Conservation (phyloP, 768 basidiomycete species). For the Phylloporus rhodoxanthus region DNA sequence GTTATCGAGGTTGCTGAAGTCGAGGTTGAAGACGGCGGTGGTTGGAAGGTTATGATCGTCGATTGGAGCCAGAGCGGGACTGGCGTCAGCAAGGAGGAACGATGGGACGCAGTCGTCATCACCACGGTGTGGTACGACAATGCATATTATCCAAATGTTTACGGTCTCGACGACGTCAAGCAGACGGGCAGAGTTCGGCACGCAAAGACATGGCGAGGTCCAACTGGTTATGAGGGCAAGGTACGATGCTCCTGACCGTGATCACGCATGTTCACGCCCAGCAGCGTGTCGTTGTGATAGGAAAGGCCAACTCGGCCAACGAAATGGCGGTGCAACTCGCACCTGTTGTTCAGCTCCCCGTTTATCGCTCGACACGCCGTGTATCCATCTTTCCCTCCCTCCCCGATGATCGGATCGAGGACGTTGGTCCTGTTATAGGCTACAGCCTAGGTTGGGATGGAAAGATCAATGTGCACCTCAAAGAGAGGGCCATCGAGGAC, state of each 20-base stretch:
- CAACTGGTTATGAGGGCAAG: conserved; percentile 32
- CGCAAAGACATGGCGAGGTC: conserved; percentile 39
- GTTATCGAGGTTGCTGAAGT: conserved; percentile 37
- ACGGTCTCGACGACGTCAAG: conserved; percentile 37
- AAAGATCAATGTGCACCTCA: conserved; percentile 33
- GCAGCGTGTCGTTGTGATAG: conserved; percentile 43
- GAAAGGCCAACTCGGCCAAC: conserved; percentile 49
- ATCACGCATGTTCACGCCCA: neutral
- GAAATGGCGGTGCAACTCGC: conserved; percentile 46
- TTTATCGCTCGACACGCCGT: conserved; percentile 44
- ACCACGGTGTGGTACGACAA: conserved; percentile 44
- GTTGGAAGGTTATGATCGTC: conserved; percentile 38
- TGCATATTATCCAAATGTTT: conserved; percentile 39
- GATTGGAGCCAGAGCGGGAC: conserved; percentile 31
- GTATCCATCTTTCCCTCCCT: conserved; percentile 39
- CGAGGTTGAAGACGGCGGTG: conserved; percentile 11
- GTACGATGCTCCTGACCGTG: conserved; percentile 7
- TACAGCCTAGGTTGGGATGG: conserved; percentile 21
- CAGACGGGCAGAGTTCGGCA: conserved; percentile 36
- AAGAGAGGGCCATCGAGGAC: conserved; percentile 34
- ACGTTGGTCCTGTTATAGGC: conserved; percentile 37
- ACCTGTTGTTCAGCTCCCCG: conserved; percentile 33
- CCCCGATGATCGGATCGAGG: conserved; percentile 38
- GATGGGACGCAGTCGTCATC: conserved; percentile 47
- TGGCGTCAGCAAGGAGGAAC: conserved; percentile 28